Evolutionary conservation across 257 asterid genomes (phyloP), one percentile per base, ranked within the genome.

Genomic region (Asclepias syriaca): DNA sequence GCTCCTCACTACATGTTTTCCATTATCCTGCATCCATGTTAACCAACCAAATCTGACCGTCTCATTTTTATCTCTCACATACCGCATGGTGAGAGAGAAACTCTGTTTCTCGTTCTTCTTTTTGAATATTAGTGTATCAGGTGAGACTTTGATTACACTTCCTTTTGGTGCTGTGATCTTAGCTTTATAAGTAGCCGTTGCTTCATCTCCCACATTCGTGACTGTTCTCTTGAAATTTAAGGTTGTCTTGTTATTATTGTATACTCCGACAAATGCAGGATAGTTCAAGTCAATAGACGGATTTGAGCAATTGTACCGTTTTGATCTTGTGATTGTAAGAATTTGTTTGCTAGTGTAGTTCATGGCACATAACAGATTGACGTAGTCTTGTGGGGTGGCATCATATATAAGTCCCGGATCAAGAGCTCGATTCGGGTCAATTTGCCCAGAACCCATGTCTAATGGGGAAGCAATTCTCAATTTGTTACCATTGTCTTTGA

Each of bases 361-460:
- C 81, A 85, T 15, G 29, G 87, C 71, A 24, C 93, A 85, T 9
- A 87, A 19, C 8, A 85, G 81, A 61, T 87, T 82, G 4, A 81
- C 80, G 1, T 83, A 83, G 67, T 87, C 86, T 48, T 87, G 85
- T 0, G 81, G 43, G 2, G 77, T 55, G 29, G 75, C 78, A 16
- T 87, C 93, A 8, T 85, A 85, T 0, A 85, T 55, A 19, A 85
- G 84, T 0, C 93, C 90, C 0, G 93, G 88, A 72, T 87, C 83
- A 40, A 83, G 79, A 0, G 88, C 88, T 1, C 76, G 75, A 37
- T 85, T 87, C 12, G 90, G 90, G 63, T 83, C 81, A 8, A 85
- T 75, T 2, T 80, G 88, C 0, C 93, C 88, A 15, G 88, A 74
- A 14, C 88, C 90, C 77, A 82, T 82, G 53, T 64, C 93, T 7